phyloP scores from a whole-genome alignment of 305 asterid genomes.

The Fraxinus albicans region DNA sequence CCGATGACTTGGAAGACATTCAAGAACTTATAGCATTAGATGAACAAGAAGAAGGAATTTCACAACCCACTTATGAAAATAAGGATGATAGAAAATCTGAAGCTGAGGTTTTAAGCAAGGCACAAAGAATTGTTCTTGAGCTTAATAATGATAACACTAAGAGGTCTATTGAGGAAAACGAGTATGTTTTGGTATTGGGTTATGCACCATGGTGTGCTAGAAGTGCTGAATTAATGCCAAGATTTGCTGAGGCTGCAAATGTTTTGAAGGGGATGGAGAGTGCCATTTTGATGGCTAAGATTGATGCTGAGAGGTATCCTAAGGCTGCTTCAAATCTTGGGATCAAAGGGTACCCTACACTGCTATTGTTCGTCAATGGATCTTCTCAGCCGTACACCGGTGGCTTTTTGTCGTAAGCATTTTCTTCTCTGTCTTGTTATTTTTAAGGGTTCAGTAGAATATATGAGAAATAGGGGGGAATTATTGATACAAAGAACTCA shows the following conservation, averaged over 20 bases:
- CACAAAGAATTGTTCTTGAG: constrained; percentile 86
- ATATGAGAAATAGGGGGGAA: not conserved
- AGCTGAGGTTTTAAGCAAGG: constrained; percentile 78
- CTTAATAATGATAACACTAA: constrained; percentile 59
- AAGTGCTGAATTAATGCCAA: constrained; percentile 94
- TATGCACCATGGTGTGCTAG: constrained; percentile 91
- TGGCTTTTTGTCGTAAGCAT: constrained; percentile 81
- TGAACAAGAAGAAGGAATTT: constrained; percentile 42
- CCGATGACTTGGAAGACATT: constrained; percentile 46
- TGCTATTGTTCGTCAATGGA: constrained; percentile 77
- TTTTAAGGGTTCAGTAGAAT: not conserved
- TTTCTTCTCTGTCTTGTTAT: not conserved
- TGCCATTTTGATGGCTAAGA: constrained; percentile 66
- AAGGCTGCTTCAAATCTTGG: constrained; percentile 67
- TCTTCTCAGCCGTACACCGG: constrained; percentile 78
- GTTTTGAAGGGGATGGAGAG: constrained; percentile 62
- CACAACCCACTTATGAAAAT: constrained; percentile 37
- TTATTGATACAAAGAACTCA: not conserved
- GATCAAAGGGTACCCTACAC: constrained; percentile 82
- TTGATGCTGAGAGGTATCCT: constrained; percentile 81
- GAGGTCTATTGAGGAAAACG: constrained; percentile 61
- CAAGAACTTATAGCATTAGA: constrained; percentile 82
- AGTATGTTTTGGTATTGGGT: constrained; percentile 82
- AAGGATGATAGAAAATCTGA: constrained; percentile 50
- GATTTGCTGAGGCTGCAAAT: constrained; percentile 92